phyloP scores from a whole-genome alignment of 1,284 basidiomycete genomes.

The Neotropicomus parvogracilis region DNA sequence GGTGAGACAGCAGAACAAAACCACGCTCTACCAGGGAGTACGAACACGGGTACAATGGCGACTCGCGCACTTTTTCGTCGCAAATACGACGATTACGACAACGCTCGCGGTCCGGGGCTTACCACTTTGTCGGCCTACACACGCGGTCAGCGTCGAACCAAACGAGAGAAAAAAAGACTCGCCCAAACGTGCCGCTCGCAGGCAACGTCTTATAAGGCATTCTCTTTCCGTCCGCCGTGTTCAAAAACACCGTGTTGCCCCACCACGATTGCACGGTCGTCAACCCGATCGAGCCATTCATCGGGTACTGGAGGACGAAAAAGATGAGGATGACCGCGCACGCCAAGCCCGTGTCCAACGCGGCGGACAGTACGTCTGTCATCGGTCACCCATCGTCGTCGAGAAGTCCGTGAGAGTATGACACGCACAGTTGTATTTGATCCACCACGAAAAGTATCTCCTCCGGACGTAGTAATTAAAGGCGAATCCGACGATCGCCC shows the following conservation, averaged over 20 bases:
- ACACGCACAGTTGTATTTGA: constrained; percentile 49
- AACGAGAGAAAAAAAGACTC: constrained; percentile 1
- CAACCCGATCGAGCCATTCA: constrained; percentile 55
- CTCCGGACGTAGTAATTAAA: constrained; percentile 53
- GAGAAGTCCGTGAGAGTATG: too few relatives aligned
- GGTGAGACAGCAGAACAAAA: too few relatives aligned
- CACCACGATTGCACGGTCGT: constrained; percentile 61
- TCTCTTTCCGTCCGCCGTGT: constrained; percentile 42
- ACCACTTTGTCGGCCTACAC: too few relatives aligned
- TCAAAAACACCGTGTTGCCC: constrained; percentile 58
- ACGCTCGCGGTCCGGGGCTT: too few relatives aligned
- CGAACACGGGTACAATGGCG: too few relatives aligned
- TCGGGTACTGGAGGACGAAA: constrained; percentile 66
- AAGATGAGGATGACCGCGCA: constrained; percentile 55
- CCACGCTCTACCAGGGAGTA: too few relatives aligned
- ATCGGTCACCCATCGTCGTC: too few relatives aligned
- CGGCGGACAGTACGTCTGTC: constrained; percentile 50
- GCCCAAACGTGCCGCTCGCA: constrained; percentile 40
- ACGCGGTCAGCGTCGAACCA: too few relatives aligned
- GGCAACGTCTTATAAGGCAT: constrained; percentile 29
- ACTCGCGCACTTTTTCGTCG: too few relatives aligned
- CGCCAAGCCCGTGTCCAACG: constrained; percentile 53
- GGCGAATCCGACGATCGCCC: constrained; percentile 48
- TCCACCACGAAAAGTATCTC: constrained; percentile 51
- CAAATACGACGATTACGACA: too few relatives aligned